phyloP scores from a whole-genome alignment of 1,284 basidiomycete genomes.

The Rhodotorula sp. region DNA sequence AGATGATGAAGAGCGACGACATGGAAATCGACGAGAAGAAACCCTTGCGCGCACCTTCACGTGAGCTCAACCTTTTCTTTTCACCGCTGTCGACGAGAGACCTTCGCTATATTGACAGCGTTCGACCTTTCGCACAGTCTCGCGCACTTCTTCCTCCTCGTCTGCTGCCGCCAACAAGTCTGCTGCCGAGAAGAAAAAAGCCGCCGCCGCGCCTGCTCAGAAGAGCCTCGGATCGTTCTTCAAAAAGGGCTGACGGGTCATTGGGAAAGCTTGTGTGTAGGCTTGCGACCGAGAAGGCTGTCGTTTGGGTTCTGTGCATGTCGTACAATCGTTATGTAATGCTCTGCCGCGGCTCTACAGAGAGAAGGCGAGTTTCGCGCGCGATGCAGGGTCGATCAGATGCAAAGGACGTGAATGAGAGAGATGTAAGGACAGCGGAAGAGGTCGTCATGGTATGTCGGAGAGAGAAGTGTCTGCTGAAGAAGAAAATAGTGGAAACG shows the following conservation, averaged over 20 bases:
- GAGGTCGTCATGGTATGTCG: background rate
- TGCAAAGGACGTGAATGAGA: too few species aligned
- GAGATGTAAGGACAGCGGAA: too few species aligned
- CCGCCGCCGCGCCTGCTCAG: background rate
- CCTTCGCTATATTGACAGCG: too few species aligned
- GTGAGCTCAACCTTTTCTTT: background rate
- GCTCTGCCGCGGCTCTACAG: too few species aligned
- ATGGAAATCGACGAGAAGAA: conserved; percentile 21
- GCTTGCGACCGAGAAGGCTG: too few species aligned
- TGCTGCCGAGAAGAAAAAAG: background rate
- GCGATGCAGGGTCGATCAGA: too few species aligned
- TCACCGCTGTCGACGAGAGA: too few species aligned
- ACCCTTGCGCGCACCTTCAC: background rate
- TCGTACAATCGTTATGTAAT: too few species aligned
- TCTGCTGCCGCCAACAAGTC: background rate
- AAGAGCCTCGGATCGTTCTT: conserved; percentile 20
- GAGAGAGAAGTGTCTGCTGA: background rate
- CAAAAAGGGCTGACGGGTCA: conserved; percentile 3
- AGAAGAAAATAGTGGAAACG: background rate
- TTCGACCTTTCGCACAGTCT: background rate
- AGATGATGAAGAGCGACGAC: conserved; percentile 24
- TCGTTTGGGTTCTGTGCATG: too few species aligned
- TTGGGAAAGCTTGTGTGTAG: too few species aligned
- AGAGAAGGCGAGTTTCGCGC: too few species aligned
- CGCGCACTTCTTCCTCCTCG: conserved; percentile 9